Percentiles rank a stretch among this genome's conserved stretches.
These are phyloP conservation scores for Acacia crassicarpa DNA, from an alignment of 306 rosid genomes.

Conservation along the genomic window DNA sequence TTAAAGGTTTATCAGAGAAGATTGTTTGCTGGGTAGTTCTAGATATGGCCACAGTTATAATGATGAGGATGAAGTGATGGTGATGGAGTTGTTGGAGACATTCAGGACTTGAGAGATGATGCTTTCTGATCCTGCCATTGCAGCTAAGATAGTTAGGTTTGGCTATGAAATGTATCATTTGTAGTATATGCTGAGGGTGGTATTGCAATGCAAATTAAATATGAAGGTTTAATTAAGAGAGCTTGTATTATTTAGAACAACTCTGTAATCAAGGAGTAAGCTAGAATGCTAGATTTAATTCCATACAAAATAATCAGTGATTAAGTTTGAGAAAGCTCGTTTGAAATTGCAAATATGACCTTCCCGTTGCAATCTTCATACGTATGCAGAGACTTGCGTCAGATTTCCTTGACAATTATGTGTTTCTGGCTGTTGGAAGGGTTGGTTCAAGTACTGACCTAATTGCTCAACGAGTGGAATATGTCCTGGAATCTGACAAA, in stretches of 20 bases:
- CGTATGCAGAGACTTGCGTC: conserved; percentile 52
- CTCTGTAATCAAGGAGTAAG: conserved; percentile 7
- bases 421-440: conserved; percentile 76
- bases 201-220: conserved; percentile 17
- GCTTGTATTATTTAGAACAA: conserved; percentile 21
- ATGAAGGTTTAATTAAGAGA: conserved; percentile 22
- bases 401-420: conserved; percentile 36
- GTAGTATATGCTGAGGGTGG: conserved; percentile 11
- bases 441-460: conserved; percentile 81
- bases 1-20: conserved; percentile 6
- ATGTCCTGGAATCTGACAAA: conserved; percentile 60
- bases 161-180: conserved; percentile 15
- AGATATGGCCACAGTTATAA: background rate
- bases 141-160: conserved; percentile 6
- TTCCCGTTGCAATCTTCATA: background rate
- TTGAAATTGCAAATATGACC: conserved; percentile 22
- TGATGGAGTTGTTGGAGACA: conserved; percentile 21
- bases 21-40: background rate
- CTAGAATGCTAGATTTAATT: conserved; percentile 21
- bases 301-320: conserved; percentile 17
- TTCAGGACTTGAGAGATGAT: background rate
- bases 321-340: conserved; percentile 14
- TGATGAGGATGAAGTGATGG: background rate
- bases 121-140: background rate
- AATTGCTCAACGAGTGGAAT: conserved; percentile 72